Conservation (phyloP, 371 early-diverging fungal genomes). For the Mortierella sp. region DNA sequence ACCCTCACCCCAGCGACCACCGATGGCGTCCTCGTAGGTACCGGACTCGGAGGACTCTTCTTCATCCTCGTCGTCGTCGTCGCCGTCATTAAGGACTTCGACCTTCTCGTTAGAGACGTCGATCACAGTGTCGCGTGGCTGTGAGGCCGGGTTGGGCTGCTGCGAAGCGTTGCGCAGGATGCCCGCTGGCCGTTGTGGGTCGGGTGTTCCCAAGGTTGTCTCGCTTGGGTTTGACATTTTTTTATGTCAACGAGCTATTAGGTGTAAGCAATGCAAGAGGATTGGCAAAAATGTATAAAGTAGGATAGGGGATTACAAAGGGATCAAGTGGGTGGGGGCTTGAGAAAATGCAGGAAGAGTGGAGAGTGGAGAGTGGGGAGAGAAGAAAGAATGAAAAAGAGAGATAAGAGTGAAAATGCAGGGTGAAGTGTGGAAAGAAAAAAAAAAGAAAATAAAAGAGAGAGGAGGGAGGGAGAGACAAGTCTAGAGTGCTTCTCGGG, state of each 20-base stretch:
- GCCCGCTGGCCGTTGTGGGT: constrained; percentile 17
- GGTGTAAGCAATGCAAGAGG: neutral
- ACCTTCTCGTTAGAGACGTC: constrained; percentile 23
- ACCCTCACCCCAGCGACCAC: constrained; percentile 43
- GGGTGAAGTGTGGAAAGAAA: too few species aligned
- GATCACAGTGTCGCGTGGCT: constrained; percentile 22
- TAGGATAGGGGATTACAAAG: too few species aligned
- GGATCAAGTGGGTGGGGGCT: too few species aligned
- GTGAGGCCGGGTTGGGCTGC: neutral
- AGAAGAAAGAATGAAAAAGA: too few species aligned
- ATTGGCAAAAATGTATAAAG: too few species aligned
- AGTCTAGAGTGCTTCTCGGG: too few species aligned
- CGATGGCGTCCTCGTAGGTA: constrained; percentile 37
- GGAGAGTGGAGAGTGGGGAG: too few species aligned
- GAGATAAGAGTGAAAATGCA: too few species aligned
- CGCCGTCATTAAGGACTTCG: constrained; percentile 6
- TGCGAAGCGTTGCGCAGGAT: constrained; percentile 37
- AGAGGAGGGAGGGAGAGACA: too few species aligned
- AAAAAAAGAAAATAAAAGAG: too few species aligned
- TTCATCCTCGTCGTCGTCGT: constrained; percentile 18
- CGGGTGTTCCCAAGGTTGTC: constrained; percentile 10
- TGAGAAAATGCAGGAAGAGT: too few species aligned
- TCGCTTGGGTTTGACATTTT: constrained; percentile 38
- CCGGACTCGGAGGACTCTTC: constrained; percentile 23
- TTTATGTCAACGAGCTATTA: too few species aligned